Evolutionary conservation across 148 eudicot species (phyloP), one percentile per base, ranked within the genome.

Genomic region (Simmondsia chinensis): DNA sequence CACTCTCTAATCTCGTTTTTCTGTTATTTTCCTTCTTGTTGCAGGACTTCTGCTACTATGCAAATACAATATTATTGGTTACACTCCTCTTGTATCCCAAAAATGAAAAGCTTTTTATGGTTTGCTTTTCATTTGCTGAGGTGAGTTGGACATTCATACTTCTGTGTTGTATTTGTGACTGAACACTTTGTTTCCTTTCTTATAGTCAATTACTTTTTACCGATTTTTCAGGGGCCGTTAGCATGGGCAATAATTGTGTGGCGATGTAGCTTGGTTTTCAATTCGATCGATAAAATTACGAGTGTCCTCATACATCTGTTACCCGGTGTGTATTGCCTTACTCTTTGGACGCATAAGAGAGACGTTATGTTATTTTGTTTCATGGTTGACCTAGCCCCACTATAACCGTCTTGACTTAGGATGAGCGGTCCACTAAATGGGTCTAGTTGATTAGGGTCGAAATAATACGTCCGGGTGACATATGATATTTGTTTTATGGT

Each of bases 31-130:
- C 48, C 36, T 32, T 61, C 17, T 50, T 47, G 44, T 37, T 64
- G 69, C 87, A 91, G 99, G 99, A 91, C 36, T 91, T 91, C 53
- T 91, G 96, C 77, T 86, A 91, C 66, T 86, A 91, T 64, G 99
- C 99, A 53, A 91, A 91, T 68, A 86, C 96, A 14, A 82, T 91
- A 56, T 82, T 79, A 71, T 73, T 91, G 70, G 55, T 91, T 65
- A 74, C 73, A 53, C 78, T 91, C 57, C 76, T 91, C 42, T 64
- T 76, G 50, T 80, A 60, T 57, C 99, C 94, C 0, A 72, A 34
- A 60, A 71, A 91, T 53, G 99, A 91, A 72, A 91, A 82, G 78
- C 79, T 91, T 50, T 91, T 91, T 70, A 82, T 91, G 99, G 68
- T 91, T 64, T 91, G 87, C 71, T 91, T 91, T 71, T 79, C 99